Evolutionary conservation across 116 monocot genomes (phyloP).

Genomic region (Thalassia testudinum): DNA sequence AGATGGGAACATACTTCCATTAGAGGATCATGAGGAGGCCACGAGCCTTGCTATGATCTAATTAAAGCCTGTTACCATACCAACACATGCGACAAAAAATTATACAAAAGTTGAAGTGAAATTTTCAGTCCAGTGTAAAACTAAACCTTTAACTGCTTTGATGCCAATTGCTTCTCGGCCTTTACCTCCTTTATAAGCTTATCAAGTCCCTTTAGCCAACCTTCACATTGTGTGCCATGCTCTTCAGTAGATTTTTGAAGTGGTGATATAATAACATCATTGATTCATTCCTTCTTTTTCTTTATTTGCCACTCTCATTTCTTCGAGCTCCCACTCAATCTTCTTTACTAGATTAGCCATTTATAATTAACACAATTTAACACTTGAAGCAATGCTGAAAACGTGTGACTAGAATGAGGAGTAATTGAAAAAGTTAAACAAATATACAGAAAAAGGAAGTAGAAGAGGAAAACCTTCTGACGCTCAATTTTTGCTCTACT

Average conservation of each 20-base stretch:
- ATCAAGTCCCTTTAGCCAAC: constrained; percentile 55
- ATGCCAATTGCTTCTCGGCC: constrained; percentile 56
- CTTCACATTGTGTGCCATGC: constrained; percentile 45
- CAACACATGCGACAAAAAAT: too few relatives aligned
- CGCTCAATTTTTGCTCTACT: constrained; percentile 91
- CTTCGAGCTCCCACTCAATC: constrained; percentile 64
- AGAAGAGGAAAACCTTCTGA: constrained; percentile 54
- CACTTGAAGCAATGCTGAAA: too few relatives aligned
- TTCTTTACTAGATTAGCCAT: too few relatives aligned
- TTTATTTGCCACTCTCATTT: constrained; percentile 27
- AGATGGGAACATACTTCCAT: too few relatives aligned
- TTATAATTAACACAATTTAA: constrained; percentile 55
- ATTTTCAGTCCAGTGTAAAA: too few relatives aligned
- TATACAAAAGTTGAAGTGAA: too few relatives aligned
- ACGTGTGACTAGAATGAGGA: too few relatives aligned
- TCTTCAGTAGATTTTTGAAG: constrained; percentile 71
- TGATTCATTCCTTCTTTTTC: constrained; percentile 42
- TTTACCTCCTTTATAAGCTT: constrained; percentile 62
- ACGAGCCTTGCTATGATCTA: too few relatives aligned
- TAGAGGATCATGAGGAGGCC: too few relatives aligned
- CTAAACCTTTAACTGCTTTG: constrained; percentile 86
- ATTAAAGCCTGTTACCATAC: too few relatives aligned
- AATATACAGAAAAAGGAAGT: too few relatives aligned
- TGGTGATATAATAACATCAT: constrained; percentile 32
- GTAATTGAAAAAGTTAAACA: too few relatives aligned